Evolutionary conservation across 805 yeast genomes (phyloP).

Genomic region (Nakazawaea pomicola): DNA sequence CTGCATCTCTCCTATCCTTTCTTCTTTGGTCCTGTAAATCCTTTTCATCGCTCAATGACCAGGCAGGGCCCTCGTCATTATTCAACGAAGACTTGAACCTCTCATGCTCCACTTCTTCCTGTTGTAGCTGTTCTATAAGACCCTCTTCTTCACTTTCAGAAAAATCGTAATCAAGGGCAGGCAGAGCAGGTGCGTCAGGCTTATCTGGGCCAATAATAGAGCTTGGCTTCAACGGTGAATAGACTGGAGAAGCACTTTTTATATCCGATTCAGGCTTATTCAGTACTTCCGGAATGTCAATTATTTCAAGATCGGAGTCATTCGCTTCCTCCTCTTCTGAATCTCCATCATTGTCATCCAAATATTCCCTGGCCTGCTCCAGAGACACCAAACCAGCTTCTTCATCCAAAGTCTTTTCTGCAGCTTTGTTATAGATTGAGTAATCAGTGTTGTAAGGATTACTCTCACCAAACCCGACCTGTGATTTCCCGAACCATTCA

Average conservation of each 20-base stretch:
- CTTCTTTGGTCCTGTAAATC: constrained; percentile 55
- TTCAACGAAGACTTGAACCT: constrained; percentile 45
- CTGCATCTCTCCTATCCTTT: constrained; percentile 80
- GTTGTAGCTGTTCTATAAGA: constrained; percentile 52
- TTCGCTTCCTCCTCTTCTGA: constrained; percentile 15
- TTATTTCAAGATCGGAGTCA: constrained; percentile 23
- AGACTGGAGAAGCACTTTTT: too few species aligned
- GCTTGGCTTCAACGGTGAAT: too few species aligned
- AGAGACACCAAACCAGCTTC: constrained; percentile 47
- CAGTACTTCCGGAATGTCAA: constrained; percentile 17
- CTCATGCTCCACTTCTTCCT: constrained; percentile 72
- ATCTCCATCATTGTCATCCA: constrained; percentile 17
- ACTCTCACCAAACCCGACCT: constrained; percentile 12
- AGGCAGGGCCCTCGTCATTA: constrained; percentile 14
- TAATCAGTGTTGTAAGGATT: constrained; percentile 14
- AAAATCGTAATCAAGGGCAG: constrained; percentile 51
- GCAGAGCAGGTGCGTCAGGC: neutral
- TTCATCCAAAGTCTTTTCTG: constrained; percentile 31
- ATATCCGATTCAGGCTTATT: too few species aligned
- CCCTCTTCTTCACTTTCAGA: constrained; percentile 76
- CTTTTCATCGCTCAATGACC: constrained; percentile 37
- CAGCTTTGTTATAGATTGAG: constrained; percentile 9
- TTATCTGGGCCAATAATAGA: too few species aligned
- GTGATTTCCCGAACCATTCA: constrained; percentile 25
- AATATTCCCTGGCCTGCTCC: constrained; percentile 37